Evolutionary conservation across 306 rosid genomes (phyloP), one percentile per base, ranked within the genome.

Genomic region (Dalbergia oliveri): DNA sequence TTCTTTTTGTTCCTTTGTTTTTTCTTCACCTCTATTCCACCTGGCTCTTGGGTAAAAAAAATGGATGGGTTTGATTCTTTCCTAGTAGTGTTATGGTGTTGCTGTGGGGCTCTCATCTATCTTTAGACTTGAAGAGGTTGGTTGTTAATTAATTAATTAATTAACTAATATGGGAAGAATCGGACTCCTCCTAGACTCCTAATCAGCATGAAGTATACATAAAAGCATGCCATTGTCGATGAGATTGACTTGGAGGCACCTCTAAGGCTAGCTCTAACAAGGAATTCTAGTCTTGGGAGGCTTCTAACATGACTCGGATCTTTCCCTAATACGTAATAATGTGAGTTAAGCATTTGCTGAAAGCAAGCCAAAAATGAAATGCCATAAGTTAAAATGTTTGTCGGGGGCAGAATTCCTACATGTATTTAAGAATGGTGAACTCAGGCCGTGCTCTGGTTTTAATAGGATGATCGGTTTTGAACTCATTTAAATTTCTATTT

Each of bases 41-140:
- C 26, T n/a, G n/a, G n/a, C n/a, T 83, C 76, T 80, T 69, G 72
- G 71, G 50, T 72, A 66, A 75, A 59, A 66, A 26, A 39, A 70
- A 44, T 4, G 44, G 71, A 34, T 81, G 85, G 76, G 82, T 77
- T 82, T 81, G 78, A 88, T 86, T 85, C 88, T 76, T 84, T 81
- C 70, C 56, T 9, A 54, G 74, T 74, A 73, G 75, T 80, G 62
- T 57, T 65, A 35, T 79, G 74, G 65, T 85, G 68, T 75, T 81
- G n/a, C 18, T 0, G 35, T 43, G 87, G 77, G 60, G 78, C 49
- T 58, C 54, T 39, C 34, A 9, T 45, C 26, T 64, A 8, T 39
- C 69, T 49, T 44, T 67, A 61, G 89, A 85, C 81, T 81, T 74
- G 51, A 69, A 16, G 26, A 7, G 87, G 44, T 72, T 70, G 45